These are phyloP conservation scores for Fusarium ramigenum DNA, from an alignment of 2,329 filamentous ascomycete genomes.

Conservation along the genomic window DNA sequence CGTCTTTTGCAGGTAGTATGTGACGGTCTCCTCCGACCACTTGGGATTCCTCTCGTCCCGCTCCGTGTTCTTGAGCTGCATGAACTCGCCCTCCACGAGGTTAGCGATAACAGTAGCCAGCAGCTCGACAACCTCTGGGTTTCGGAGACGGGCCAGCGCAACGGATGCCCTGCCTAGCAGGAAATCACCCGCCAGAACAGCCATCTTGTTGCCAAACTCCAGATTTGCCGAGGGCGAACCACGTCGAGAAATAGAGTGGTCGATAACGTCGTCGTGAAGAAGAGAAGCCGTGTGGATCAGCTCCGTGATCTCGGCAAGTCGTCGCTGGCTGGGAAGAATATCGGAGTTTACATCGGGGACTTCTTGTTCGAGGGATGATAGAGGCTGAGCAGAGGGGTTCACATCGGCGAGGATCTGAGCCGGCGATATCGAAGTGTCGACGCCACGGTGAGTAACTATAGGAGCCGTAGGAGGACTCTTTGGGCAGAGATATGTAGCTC, in stretches of 20 bases:
- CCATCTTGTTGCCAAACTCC: conserved; percentile 99
- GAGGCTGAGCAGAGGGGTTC: conserved; percentile 71
- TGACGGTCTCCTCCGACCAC: conserved; percentile 88
- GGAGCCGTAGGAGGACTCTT: conserved; percentile 57
- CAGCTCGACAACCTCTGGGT: conserved; percentile 94
- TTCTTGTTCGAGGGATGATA: conserved; percentile 54
- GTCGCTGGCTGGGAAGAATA: conserved; percentile 91
- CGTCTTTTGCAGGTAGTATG: conserved; percentile 97
- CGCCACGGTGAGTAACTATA: conserved; percentile 55
- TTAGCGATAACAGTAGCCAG: conserved; percentile 97
- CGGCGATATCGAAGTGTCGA: conserved; percentile 66
- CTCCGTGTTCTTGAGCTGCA: conserved; percentile 98
- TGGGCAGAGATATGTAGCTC: conserved; percentile 85
- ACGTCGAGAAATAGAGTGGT: conserved; percentile 86
- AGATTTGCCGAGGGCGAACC: conserved; percentile 89
- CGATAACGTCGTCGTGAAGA: conserved; percentile 97
- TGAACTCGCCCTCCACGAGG: conserved; percentile 97
- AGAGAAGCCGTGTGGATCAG: conserved; percentile 97
- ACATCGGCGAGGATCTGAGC: conserved; percentile 74
- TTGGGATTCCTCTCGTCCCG: conserved; percentile 83
- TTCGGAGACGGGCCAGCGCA: conserved; percentile 86
- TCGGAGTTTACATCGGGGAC: conserved; percentile 60
- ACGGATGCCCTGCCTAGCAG: conserved; percentile 92
- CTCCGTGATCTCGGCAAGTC: conserved; percentile 95
- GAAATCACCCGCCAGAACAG: conserved; percentile 96